Evolutionary conservation across 495 filamentous ascomycete species (phyloP), one percentile per base, ranked within the genome.

Genomic region (Glutinoglossum americanum): DNA sequence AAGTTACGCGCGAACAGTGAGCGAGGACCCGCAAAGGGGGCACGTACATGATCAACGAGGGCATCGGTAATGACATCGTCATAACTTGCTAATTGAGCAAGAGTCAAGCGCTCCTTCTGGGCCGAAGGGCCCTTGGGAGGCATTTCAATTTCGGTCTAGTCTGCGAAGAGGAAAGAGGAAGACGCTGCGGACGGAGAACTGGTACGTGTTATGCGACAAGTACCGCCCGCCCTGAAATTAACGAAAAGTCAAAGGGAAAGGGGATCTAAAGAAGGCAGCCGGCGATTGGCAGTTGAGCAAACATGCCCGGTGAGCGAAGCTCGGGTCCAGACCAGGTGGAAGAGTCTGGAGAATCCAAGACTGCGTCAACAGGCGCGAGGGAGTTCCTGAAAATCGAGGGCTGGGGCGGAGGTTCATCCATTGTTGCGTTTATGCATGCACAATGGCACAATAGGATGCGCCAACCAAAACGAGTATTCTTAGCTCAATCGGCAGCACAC

Each of bases 21-120:
- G 33, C 41, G 32, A 30, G 54, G 54, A 25, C 32, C 11, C 44
- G 51, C 56, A 21, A 41, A 35, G 37, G 59, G 61, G 61, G 45
- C 27, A 74, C 86, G 67, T 76, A 96, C 92, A 69, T 86, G 85
- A 70, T 99, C 92, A 45, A 99, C 80, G 35, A 99, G 82, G 59
- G 85, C 83, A 80, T 99, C 93, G 0, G 92, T 97, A 61, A 94
- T 76, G 62, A 99, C 80, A 67, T 99, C 92, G 71, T 99, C 92
- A 72, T 96, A 96, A 57, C 83, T 83, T 28, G 87, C 81, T 59
- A 99, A 73, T 71, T 95, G 89, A 41, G 79, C 79, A 58, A 96
- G 73, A 13, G 87, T 94, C 61, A 97, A 72, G 63, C 79, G 81
- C 60, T 84, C 79, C 69, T 77, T 83, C 65, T 81, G 32, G 25